Evolutionary conservation across 2,329 filamentous ascomycete genomes (phyloP).

Genomic region (Penicillium sp.): DNA sequence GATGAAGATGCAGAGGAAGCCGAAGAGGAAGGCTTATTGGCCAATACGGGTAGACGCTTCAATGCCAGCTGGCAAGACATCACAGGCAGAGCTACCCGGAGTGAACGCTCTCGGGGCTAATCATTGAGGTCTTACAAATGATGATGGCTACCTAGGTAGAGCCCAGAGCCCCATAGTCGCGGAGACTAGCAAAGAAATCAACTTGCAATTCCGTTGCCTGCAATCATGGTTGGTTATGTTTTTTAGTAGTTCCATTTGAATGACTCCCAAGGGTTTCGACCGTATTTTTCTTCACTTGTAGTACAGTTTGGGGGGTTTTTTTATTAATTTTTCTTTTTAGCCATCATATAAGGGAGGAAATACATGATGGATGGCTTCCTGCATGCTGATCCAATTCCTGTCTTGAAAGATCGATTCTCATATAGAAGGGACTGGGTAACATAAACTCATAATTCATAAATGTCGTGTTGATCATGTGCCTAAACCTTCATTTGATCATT

Average conservation of each 20-base stretch:
- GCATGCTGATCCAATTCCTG: background rate
- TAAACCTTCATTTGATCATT: slow-evolving; percentile 31
- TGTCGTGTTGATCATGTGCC: background rate
- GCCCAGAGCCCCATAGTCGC: background rate
- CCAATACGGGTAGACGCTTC: slow-evolving; percentile 76
- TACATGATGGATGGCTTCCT: background rate
- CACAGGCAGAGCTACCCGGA: slow-evolving; percentile 54
- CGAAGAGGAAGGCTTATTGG: slow-evolving; percentile 88
- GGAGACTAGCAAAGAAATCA: background rate
- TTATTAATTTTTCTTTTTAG: background rate
- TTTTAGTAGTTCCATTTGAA: background rate
- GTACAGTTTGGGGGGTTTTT: background rate
- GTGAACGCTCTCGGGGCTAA: slow-evolving; percentile 7
- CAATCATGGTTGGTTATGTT: background rate
- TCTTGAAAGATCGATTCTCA: background rate
- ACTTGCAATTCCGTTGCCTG: background rate
- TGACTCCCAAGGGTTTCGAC: background rate
- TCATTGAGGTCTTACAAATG: background rate
- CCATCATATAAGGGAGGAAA: background rate
- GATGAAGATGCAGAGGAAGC: slow-evolving; percentile 89
- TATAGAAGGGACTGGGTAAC: background rate
- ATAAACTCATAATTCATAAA: slow-evolving; percentile 6
- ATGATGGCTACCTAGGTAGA: background rate
- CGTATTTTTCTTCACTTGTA: background rate
- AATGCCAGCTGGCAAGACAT: slow-evolving; percentile 88